These are phyloP conservation scores for Neohortaea acidophila DNA, from an alignment of 495 filamentous ascomycete species.

Conservation along the genomic window DNA sequence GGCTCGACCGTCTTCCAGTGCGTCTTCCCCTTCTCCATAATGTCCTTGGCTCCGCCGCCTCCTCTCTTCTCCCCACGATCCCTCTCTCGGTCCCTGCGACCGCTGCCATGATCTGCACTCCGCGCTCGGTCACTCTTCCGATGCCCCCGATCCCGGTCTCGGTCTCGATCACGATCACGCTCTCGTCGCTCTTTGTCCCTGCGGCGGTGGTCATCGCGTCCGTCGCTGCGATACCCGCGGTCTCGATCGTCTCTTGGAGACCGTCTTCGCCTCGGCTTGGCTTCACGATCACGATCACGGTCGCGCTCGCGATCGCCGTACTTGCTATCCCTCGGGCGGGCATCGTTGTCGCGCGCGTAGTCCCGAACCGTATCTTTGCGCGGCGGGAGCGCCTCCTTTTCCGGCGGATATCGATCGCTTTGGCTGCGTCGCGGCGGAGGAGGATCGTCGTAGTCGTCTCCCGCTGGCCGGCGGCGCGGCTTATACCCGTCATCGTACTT, in stretches of 20 bases:
- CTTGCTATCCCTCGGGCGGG: conserved; percentile 1
- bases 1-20: conserved; percentile 14
- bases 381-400: conserved; percentile 3
- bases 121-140: neutral
- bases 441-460: too few relatives aligned
- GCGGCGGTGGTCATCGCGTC: too few relatives aligned
- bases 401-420: conserved; percentile 2
- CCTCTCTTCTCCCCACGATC: neutral
- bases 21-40: conserved; percentile 16
- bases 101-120: conserved; percentile 1
- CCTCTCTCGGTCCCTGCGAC: neutral
- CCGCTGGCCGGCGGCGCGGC: too few relatives aligned
- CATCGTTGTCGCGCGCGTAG: conserved; percentile 7
- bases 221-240: neutral
- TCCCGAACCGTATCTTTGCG: conserved; percentile 5
- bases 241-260: neutral
- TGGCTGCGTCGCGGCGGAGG: conserved; percentile 5
- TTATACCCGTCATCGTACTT: neutral
- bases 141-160: neutral
- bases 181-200: neutral
- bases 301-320: neutral
- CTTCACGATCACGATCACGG: neutral
- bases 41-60: neutral
- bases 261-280: neutral
- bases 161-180: neutral